Evolutionary conservation across 1,284 basidiomycete species (phyloP), one percentile per base, ranked within the genome.

Genomic region (Sanghuangporus weigelae): DNA sequence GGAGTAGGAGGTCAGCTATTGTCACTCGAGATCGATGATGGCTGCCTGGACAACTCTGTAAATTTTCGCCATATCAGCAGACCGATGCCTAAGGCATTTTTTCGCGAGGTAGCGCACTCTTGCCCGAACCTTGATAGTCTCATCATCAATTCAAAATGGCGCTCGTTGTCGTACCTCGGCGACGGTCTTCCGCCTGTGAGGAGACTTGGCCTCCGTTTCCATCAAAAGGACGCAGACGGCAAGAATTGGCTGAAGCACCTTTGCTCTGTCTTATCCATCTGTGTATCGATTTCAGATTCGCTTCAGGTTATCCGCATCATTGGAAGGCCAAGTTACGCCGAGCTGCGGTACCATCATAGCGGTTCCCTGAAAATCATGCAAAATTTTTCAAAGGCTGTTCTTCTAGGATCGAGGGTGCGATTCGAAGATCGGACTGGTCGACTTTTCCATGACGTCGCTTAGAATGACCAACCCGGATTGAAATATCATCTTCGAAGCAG

Each of bases 121-220:
- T 57, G 56, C 35, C 56, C 56, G 16, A 57, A 57, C 21, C 38
- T 57, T 14, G 38, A 36, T n/a, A 35, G 14, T 23, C 56, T 57
- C 38, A 48, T 31, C 44, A 42, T 57, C 16, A 46, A 46, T 1
- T 46, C 21, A 19, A 46, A 46, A 19, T n/a, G 44, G 2, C 16
- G 16, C 21, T 46, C 44, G 44, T 7, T 46, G 44, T 16, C 44
- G 44, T n/a, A 19, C 44, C 16, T 46, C 44, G 44, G 21, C 44
- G 26, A 31, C 3, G 42, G 8, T 38, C 23, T 57, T 23, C 56
- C 56, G 10, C 40, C 40, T 11, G 16, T 57, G 16, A 21, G 16
- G 35, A 57, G 23, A 21, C 40, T 57, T 42, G 56, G 56, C n/a
- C 56, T 57, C 26, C 44, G 56, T 16, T 57, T 57, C 39, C 19